Conservation (phyloP, 768 basidiomycete species). For the Lentinula aciculospora region DNA sequence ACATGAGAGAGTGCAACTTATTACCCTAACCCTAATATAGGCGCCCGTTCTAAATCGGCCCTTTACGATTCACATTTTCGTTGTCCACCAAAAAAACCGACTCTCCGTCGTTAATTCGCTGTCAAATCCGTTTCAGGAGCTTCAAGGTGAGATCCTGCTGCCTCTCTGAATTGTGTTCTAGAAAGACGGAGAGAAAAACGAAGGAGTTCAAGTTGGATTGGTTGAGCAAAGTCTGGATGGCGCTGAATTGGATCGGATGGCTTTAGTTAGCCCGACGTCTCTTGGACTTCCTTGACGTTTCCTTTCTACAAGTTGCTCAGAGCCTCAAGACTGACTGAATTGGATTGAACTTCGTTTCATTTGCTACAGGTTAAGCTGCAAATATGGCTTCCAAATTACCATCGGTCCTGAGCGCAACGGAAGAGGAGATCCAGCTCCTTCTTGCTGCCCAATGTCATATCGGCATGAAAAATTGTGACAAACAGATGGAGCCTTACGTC, state of each 20-base stretch:
- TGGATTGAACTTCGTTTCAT: background rate
- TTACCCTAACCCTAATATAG: background rate
- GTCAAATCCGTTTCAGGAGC: slow-evolving; percentile 1
- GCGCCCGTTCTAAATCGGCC: background rate
- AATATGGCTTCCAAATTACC: slow-evolving; percentile 87
- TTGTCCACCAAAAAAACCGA: background rate
- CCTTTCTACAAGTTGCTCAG: background rate
- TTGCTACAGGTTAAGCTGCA: slow-evolving; percentile 11
- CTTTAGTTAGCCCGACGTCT: background rate
- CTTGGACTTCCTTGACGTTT: background rate
- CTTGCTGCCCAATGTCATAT: slow-evolving; percentile 95
- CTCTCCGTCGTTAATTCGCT: background rate
- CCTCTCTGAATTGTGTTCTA: background rate
- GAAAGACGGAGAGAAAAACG: background rate
- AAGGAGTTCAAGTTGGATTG: background rate
- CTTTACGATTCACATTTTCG: background rate
- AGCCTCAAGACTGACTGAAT: background rate
- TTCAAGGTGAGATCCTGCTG: slow-evolving; percentile 5
- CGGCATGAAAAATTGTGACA: slow-evolving; percentile 99
- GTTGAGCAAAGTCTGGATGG: background rate
- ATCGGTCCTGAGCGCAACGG: slow-evolving; percentile 86
- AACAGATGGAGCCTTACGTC: slow-evolving; percentile 98
- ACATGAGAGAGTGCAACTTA: too few species aligned
- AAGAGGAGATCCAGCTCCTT: slow-evolving; percentile 95
- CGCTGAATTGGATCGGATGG: background rate